phyloP scores from a whole-genome alignment of 2,329 filamentous ascomycete species.

The Macrophomina pseudophaseolina region DNA sequence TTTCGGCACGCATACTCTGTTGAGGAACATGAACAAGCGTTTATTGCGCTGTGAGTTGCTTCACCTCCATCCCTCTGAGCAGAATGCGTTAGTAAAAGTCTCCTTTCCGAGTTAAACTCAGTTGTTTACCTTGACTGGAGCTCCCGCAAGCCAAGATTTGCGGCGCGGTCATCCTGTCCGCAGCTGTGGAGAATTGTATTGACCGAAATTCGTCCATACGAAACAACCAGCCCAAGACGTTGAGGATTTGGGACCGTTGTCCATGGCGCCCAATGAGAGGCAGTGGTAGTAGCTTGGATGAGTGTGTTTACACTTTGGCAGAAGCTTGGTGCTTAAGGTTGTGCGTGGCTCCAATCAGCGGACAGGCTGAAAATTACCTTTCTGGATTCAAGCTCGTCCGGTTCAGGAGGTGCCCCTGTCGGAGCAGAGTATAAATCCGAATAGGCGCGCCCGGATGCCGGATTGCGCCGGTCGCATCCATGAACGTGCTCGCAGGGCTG shows the following conservation, averaged over 20 bases:
- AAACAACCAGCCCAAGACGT: not conserved
- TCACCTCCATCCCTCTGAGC: too few relatives aligned
- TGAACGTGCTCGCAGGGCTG: not conserved
- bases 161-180: not conserved
- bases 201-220: conserved; percentile 3
- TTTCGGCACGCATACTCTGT: not conserved
- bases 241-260: not conserved
- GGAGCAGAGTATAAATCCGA: not conserved
- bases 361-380: not conserved
- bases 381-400: not conserved
- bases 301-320: not conserved
- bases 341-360: not conserved
- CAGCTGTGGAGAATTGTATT: not conserved
- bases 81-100: not conserved
- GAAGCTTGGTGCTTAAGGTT: not conserved
- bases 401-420: not conserved
- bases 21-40: not conserved
- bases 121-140: not conserved
- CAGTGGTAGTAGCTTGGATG: not conserved
- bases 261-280: not conserved
- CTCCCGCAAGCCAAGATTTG: not conserved
- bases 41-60: too few relatives aligned
- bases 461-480: not conserved
- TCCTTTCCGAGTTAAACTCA: not conserved
- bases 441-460: conserved; percentile 1